phyloP scores from a whole-genome alignment of 805 yeast genomes.

The Yarrowia sp. region DNA sequence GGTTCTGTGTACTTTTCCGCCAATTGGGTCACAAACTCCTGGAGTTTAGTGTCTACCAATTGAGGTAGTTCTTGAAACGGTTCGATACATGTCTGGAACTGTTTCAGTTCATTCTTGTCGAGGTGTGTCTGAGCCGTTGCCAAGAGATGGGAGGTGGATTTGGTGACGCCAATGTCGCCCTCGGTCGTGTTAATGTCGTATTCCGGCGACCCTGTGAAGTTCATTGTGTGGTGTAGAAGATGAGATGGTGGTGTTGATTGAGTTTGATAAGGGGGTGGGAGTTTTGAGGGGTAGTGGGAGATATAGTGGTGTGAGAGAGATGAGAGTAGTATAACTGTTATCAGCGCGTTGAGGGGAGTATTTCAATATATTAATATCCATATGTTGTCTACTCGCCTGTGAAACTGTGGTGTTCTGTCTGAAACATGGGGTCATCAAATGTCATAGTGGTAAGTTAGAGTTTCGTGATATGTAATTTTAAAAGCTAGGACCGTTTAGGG shows the following conservation, averaged over 20 bases:
- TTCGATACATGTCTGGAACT: conserved; percentile 41
- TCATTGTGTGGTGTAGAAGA: background rate
- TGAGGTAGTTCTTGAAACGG: conserved; percentile 46
- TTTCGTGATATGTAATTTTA: too few relatives aligned
- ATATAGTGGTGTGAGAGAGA: background rate
- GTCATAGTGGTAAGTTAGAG: too few relatives aligned
- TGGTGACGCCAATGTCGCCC: conserved; percentile 43
- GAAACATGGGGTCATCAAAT: too few relatives aligned
- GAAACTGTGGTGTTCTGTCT: too few relatives aligned
- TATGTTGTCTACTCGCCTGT: too few relatives aligned
- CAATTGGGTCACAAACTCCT: conserved; percentile 38
- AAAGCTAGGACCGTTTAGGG: too few relatives aligned
- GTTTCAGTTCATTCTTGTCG: conserved; percentile 5
- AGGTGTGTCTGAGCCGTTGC: conserved; percentile 19
- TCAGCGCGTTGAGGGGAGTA: too few relatives aligned
- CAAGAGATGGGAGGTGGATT: conserved; percentile 42
- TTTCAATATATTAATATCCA: too few relatives aligned
- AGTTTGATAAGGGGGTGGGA: background rate
- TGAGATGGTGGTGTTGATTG: background rate
- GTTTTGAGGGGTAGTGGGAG: background rate
- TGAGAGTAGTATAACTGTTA: background rate
- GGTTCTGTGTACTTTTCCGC: conserved; percentile 15
- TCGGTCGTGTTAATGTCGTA: conserved; percentile 37
- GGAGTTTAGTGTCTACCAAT: conserved; percentile 44
- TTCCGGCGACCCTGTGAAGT: conserved; percentile 39